These are phyloP conservation scores for Cephaloascus albidus DNA, from an alignment of 805 yeast genomes.

Conservation along the genomic window DNA sequence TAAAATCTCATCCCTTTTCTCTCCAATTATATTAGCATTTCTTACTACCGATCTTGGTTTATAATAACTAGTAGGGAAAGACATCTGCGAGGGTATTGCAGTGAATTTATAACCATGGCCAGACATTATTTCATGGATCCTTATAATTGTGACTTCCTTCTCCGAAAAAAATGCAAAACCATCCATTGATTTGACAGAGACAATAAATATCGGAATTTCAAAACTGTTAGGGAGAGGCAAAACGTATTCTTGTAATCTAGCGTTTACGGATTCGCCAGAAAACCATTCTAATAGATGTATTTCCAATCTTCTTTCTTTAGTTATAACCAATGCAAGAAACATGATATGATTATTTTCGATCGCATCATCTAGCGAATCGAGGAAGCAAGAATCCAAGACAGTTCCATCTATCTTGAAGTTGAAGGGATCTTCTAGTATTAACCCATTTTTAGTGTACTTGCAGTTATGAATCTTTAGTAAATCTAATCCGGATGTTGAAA, in stretches of 20 bases:
- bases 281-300: conserved; percentile 32
- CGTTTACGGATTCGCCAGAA: conserved; percentile 19
- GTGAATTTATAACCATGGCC: conserved; percentile 33
- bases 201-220: conserved; percentile 30
- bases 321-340: conserved; percentile 24
- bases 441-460: conserved; percentile 24
- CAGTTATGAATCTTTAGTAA: conserved; percentile 27
- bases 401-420: conserved; percentile 32
- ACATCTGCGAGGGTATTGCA: conserved; percentile 8
- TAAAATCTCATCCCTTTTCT: conserved; percentile 15
- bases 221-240: conserved; percentile 30
- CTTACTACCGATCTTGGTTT: conserved; percentile 14
- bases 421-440: conserved; percentile 23
- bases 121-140: conserved; percentile 35
- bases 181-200: conserved; percentile 24
- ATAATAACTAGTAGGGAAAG: conserved; percentile 31
- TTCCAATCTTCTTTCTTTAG: conserved; percentile 24
- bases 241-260: conserved; percentile 21
- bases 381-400: conserved; percentile 31
- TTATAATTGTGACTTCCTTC: conserved; percentile 21
- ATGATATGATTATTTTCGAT: conserved; percentile 17
- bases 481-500: conserved; percentile 24
- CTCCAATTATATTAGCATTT: background rate
- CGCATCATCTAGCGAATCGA: conserved; percentile 20
- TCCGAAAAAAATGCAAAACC: conserved; percentile 29